Evolutionary conservation across 441 rosid genomes (phyloP).

Genomic region (Hura crepitans): DNA sequence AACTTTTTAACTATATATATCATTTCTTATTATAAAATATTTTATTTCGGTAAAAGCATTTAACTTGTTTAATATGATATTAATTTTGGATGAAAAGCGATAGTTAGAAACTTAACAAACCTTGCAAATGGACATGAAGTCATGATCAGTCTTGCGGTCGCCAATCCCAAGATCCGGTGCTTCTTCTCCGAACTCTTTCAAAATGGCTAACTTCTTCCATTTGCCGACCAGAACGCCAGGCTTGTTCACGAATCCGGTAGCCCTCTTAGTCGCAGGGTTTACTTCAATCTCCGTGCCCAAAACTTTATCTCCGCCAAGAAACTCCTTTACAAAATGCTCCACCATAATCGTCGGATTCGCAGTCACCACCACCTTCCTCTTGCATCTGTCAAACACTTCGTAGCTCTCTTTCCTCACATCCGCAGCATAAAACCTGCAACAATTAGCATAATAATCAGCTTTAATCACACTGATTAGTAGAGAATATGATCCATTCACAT

Average conservation of each 20-base stretch:
- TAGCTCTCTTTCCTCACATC: constrained; percentile 87
- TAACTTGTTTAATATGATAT: background rate
- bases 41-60: too few relatives aligned
- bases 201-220: constrained; percentile 66
- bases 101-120: constrained; percentile 26
- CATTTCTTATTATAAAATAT: too few relatives aligned
- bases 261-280: constrained; percentile 73
- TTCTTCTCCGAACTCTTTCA: constrained; percentile 68
- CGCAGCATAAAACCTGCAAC: constrained; percentile 74
- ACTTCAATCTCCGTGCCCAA: constrained; percentile 94
- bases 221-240: constrained; percentile 84
- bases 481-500: background rate
- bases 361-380: constrained; percentile 93
- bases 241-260: constrained; percentile 85
- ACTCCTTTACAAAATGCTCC: constrained; percentile 86
- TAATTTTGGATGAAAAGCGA: background rate
- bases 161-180: constrained; percentile 85
- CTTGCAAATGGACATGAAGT: constrained; percentile 96
- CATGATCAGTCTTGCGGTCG: constrained; percentile 83
- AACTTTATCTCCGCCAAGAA: constrained; percentile 83
- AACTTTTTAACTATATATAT: too few relatives aligned
- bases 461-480: background rate
- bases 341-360: constrained; percentile 95
- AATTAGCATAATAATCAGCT: background rate
- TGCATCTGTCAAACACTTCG: constrained; percentile 76